A percentile compares a stretch with the other conserved stretches of the same genome.
phyloP scores from a whole-genome alignment of 2,329 filamentous ascomycete genomes.

The Botrytis fragariae region DNA sequence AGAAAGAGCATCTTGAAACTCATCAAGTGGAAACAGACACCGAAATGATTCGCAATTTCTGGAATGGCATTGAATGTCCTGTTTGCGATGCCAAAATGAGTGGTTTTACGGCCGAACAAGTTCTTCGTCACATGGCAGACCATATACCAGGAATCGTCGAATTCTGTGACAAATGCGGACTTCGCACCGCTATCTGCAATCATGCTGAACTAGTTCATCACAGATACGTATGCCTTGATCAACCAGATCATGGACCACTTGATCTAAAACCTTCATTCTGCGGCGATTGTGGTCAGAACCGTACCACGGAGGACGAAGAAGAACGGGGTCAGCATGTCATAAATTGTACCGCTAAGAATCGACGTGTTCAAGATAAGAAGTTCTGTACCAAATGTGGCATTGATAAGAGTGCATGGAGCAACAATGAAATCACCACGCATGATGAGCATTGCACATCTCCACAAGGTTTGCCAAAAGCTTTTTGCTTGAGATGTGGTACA shows the following conservation, averaged over 20 bases:
- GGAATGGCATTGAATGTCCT: slow-evolving; percentile 28
- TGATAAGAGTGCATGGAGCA: slow-evolving; percentile 13
- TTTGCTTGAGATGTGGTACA: slow-evolving; percentile 21
- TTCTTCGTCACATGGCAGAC: slow-evolving; percentile 29
- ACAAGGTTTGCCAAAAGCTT: slow-evolving; percentile 7
- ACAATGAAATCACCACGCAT: not conserved
- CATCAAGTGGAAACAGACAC: slow-evolving; percentile 22
- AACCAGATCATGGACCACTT: not conserved
- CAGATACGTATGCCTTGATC: slow-evolving; percentile 14
- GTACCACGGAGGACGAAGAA: slow-evolving; percentile 3
- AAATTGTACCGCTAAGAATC: not conserved
- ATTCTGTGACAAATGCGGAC: slow-evolving; percentile 31
- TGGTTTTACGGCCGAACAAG: slow-evolving; percentile 17
- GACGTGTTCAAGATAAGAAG: not conserved
- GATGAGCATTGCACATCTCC: slow-evolving; percentile 18
- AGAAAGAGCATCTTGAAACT: slow-evolving; percentile 26
- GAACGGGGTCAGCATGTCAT: not conserved
- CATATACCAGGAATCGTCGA: slow-evolving; percentile 29
- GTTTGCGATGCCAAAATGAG: slow-evolving; percentile 29
- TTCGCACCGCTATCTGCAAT: slow-evolving; percentile 18
- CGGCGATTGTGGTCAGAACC: slow-evolving; percentile 23
- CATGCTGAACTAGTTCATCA: slow-evolving; percentile 23
- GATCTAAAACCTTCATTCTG: slow-evolving; percentile 20
- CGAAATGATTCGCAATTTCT: slow-evolving; percentile 25
- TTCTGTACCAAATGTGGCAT: slow-evolving; percentile 26